Evolutionary conservation across 2,329 filamentous ascomycete species (phyloP).

Genomic region (Claviceps sp.): DNA sequence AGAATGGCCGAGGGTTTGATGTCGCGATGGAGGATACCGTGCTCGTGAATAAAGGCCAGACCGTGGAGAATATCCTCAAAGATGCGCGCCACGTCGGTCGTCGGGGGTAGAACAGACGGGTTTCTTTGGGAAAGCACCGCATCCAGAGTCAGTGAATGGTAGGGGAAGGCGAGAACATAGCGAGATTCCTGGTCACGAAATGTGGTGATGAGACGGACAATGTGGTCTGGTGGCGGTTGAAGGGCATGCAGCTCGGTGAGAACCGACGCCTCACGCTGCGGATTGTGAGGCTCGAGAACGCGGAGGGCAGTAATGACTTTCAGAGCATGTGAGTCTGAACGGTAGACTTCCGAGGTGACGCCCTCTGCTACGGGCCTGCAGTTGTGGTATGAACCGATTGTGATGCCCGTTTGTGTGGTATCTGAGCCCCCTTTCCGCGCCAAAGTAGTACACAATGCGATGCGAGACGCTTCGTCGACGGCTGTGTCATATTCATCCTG

Average conservation of each 20-base stretch:
- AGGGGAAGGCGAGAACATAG: conserved; percentile 76
- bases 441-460: too few relatives aligned
- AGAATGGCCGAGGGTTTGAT: conserved; percentile 87
- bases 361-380: conserved; percentile 50
- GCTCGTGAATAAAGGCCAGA: conserved; percentile 55
- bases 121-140: conserved; percentile 8
- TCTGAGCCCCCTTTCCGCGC: not conserved
- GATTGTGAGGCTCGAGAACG: conserved; percentile 70
- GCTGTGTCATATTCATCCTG: conserved; percentile 46
- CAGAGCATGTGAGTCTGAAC: conserved; percentile 50
- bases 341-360: conserved; percentile 74
- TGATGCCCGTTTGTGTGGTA: conserved; percentile 18
- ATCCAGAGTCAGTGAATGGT: conserved; percentile 57
- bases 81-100: conserved; percentile 24
- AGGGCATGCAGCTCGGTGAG: conserved; percentile 41
- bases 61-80: conserved; percentile 58
- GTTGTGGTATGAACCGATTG: conserved; percentile 39
- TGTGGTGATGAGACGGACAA: conserved; percentile 56
- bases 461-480: conserved; percentile 5
- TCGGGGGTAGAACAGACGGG: conserved; percentile 13
- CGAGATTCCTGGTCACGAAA: conserved; percentile 59
- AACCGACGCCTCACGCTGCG: conserved; percentile 65
- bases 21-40: conserved; percentile 81
- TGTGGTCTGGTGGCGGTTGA: conserved; percentile 16
- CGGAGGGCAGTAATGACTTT: conserved; percentile 72